These are phyloP conservation scores for Sporobolomyces pararoseus DNA, from an alignment of 768 basidiomycete species.

Conservation along the genomic window DNA sequence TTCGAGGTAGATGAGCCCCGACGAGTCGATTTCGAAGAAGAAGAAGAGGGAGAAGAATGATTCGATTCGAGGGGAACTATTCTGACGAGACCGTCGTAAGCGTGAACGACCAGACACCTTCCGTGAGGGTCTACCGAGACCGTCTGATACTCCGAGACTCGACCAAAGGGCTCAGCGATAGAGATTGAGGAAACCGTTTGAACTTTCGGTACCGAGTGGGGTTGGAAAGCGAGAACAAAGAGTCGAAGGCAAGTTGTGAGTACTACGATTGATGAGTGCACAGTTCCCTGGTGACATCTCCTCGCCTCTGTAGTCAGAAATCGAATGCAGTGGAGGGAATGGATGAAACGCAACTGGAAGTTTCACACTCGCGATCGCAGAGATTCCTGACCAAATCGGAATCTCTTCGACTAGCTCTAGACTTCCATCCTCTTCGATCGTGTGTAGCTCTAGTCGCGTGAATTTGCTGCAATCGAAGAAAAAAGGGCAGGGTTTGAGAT, in stretches of 20 bases:
- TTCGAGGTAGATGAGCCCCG: not conserved
- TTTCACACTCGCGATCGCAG: constrained; percentile 31
- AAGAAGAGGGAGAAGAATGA: not conserved
- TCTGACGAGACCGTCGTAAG: constrained; percentile 42
- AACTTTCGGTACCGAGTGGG: not conserved
- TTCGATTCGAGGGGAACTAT: constrained; percentile 32
- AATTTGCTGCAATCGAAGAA: constrained; percentile 37
- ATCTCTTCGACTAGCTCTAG: constrained; percentile 19
- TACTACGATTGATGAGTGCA: constrained; percentile 32
- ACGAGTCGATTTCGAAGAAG: not conserved
- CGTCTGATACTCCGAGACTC: constrained; percentile 27
- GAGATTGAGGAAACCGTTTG: constrained; percentile 19
- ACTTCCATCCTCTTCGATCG: constrained; percentile 5
- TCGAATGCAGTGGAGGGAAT: too few relatives aligned
- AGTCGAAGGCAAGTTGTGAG: constrained; percentile 41
- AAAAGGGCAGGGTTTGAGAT: not conserved
- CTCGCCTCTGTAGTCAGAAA: not conserved
- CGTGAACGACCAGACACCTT: constrained; percentile 39
- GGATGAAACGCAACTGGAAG: constrained; percentile 14
- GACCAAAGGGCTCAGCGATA: constrained; percentile 34
- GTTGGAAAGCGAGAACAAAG: constrained; percentile 33
- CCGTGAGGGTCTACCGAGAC: constrained; percentile 27
- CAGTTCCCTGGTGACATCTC: not conserved
- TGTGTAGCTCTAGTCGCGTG: constrained; percentile 33
- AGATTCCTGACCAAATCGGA: constrained; percentile 29